Base-by-base conservation (phyloP, 805 yeast genomes). In the Cyberlindnera xylosilytica region DNA sequence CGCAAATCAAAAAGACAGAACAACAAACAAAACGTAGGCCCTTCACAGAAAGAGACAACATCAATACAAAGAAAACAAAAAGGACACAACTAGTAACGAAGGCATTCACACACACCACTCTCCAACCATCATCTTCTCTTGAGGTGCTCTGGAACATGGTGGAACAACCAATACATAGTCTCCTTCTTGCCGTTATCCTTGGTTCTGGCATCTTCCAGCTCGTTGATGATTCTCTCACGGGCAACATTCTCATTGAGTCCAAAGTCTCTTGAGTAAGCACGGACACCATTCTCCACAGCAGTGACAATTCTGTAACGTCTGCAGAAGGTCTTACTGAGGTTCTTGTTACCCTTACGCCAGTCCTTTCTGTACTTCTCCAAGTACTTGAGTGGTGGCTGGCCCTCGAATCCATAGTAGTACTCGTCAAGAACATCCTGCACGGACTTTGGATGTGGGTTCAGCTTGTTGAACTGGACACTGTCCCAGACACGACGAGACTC, bases 131-230 rank as follows among this genome's bases (percentile, higher is more conserved):
- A 45, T 42, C 47, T 44, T 45, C 51, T 55, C 47, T 56, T 58
- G 20, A 55, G 37, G 20, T 55, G 58, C 18, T 32, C 41, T 2
- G 63, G 63, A 26, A 58, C 32, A 38, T 58, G 53, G 34, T 57
- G 60, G 46, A 57, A 57, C 18, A 58, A 37, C 63, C 63, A 58
- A 36, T 58, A 58, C 60, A 58, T 55, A 0, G 63, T 53, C 35
- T 57, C 60, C 34, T 54, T 57, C 27, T 52, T 55, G 13, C 63
- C 62, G 37, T 47, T 46, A 1, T 44, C 51, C 38, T 52, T 56
- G 1, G 34, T 33, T 41, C 63, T 50, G 34, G 41, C 17, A 11
- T 27, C 26, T 39, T 58, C 63, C n/a, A 58, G 32, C 27, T 58
- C 62, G 12, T 29, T 36, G 20, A 57, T 34, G 30, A 48, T 45